Conservation (phyloP, 2,329 filamentous ascomycete species). For the Dothidotthia symphoricarpi region DNA sequence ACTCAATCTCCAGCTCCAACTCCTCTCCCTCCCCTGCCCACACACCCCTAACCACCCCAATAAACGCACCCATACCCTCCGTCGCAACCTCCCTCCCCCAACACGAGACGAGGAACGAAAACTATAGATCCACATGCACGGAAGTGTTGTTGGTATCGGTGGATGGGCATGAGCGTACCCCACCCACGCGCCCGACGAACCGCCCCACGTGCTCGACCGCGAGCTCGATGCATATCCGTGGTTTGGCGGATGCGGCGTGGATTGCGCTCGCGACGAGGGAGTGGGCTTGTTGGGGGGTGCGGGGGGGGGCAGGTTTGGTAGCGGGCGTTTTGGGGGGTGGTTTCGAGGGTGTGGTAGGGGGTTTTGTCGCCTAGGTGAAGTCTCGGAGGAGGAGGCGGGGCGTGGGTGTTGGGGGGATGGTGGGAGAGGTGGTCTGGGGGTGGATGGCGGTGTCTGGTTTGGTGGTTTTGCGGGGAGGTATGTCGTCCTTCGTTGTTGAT, state of each 20-base stretch:
- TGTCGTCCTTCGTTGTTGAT: constrained; percentile 39
- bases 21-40: constrained; percentile 10
- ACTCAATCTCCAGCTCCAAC: constrained; percentile 36
- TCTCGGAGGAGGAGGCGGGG: constrained; percentile 28
- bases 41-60: constrained; percentile 15
- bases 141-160: too few relatives aligned
- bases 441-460: too few relatives aligned
- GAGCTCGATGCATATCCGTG: constrained; percentile 29
- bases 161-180: too few relatives aligned
- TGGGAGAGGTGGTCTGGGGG: too few relatives aligned
- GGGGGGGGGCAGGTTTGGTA: constrained; percentile 30
- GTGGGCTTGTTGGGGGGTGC: constrained; percentile 22
- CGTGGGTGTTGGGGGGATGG: constrained; percentile 12
- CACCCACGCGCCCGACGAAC: constrained; percentile 35
- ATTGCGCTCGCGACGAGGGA: constrained; percentile 21
- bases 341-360: constrained; percentile 26
- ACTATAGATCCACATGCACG: constrained; percentile 31
- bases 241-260: constrained; percentile 9
- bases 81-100: constrained; percentile 34
- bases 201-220: constrained; percentile 21
- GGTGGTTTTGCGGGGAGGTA: constrained; percentile 31
- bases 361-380: constrained; percentile 23
- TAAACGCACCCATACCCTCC: constrained; percentile 32
- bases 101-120: constrained; percentile 24
- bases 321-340: constrained; percentile 21